Evolutionary conservation across 352 stramenopile species (phyloP).

Genomic region (Phytophthora uliginosa): DNA sequence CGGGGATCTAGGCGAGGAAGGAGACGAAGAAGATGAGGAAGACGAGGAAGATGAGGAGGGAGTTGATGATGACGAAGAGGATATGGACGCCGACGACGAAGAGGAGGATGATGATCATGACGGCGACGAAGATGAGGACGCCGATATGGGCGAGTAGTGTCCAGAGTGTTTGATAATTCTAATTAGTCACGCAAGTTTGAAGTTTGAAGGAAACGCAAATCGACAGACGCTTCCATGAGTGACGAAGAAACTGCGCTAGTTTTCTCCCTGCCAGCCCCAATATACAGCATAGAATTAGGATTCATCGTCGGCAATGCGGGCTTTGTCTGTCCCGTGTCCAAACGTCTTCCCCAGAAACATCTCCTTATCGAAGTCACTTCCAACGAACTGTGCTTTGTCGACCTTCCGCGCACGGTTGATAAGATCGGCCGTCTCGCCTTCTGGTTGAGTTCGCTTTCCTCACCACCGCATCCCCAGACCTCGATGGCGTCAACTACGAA

Average conservation of each 20-base stretch:
- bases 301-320: conserved; percentile 77
- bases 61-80: conserved; percentile 45
- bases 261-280: neutral
- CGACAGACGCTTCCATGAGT: conserved; percentile 32
- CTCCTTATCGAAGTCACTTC: conserved; percentile 87
- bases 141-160: conserved; percentile 54
- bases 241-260: conserved; percentile 13
- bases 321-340: conserved; percentile 71
- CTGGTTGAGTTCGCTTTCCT: conserved; percentile 60
- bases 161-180: conserved; percentile 41
- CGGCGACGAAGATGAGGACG: conserved; percentile 45
- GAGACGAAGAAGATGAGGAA: conserved; percentile 46
- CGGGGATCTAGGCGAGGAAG: conserved; percentile 54
- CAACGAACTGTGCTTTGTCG: conserved; percentile 88
- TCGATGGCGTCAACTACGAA: conserved; percentile 81
- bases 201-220: conserved; percentile 28
- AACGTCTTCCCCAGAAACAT: conserved; percentile 88
- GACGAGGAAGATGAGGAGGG: conserved; percentile 25
- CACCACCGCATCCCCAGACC: conserved; percentile 84
- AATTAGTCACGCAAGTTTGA: conserved; percentile 39
- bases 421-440: conserved; percentile 81
- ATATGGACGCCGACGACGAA: conserved; percentile 45
- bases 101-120: conserved; percentile 35
- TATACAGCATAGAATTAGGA: conserved; percentile 28
- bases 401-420: conserved; percentile 88